phyloP scores from a whole-genome alignment of 163 green algal genomes.

The Botryococcus braunii region DNA sequence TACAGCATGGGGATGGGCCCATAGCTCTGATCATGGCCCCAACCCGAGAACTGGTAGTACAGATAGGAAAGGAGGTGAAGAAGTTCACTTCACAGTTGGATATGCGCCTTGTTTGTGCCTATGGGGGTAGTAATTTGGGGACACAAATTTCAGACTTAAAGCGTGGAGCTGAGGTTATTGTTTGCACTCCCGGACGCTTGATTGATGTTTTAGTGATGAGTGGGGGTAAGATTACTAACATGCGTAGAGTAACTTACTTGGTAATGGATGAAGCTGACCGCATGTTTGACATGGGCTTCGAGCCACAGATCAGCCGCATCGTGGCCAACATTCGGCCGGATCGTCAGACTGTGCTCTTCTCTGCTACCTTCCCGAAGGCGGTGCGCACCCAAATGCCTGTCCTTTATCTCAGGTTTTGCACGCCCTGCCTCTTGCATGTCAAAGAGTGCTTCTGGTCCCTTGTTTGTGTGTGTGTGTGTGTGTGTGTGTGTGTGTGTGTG shows the following conservation, averaged over 20 bases:
- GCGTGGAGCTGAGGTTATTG: conserved; percentile 79
- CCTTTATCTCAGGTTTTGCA: too few species aligned
- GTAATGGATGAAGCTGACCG: conserved; percentile 96
- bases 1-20: conserved; percentile 76
- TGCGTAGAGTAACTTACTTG: conserved; percentile 87
- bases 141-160: conserved; percentile 93
- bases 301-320: conserved; percentile 84
- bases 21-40: conserved; percentile 91
- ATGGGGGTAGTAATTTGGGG: conserved; percentile 79
- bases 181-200: conserved; percentile 92
- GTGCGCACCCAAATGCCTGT: conserved; percentile 24
- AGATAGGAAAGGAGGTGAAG: conserved; percentile 84
- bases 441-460: too few species aligned
- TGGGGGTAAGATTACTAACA: conserved; percentile 85
- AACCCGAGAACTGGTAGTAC: conserved; percentile 89
- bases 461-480: too few species aligned
- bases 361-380: conserved; percentile 65
- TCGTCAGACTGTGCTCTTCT: conserved; percentile 95
- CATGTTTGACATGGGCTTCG: conserved; percentile 99
- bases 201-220: conserved; percentile 93
- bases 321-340: conserved; percentile 80
- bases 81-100: conserved; percentile 57
- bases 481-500: too few species aligned
- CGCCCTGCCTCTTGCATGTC: too few species aligned
- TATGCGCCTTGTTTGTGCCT: conserved; percentile 68